Evolutionary conservation across 2,329 filamentous ascomycete genomes (phyloP).

Genomic region (Cadophora sp.): DNA sequence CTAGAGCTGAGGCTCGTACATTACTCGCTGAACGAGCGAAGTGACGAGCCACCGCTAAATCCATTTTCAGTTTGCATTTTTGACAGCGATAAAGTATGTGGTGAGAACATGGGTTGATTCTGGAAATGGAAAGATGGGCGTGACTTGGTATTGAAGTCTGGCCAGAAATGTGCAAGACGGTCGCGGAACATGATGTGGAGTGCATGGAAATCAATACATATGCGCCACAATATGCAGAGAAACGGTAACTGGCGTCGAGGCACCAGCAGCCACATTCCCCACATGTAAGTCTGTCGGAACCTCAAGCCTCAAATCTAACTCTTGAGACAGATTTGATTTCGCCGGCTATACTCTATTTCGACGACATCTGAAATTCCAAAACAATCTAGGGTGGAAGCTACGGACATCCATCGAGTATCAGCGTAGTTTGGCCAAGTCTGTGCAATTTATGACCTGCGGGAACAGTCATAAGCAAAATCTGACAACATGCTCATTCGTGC

Average conservation of each 20-base stretch:
- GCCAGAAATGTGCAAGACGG: background rate
- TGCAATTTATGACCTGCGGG: too few relatives aligned
- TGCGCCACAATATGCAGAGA: background rate
- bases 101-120: background rate
- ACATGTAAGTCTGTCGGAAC: background rate
- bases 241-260: background rate
- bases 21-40: background rate
- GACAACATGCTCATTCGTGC: constrained; percentile 8
- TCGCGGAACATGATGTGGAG: background rate
- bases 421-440: too few relatives aligned
- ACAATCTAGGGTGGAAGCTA: background rate
- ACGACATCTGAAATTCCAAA: background rate
- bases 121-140: constrained; percentile 1
- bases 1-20: background rate
- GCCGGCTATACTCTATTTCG: constrained; percentile 1
- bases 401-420: background rate
- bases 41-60: background rate
- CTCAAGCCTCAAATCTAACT: background rate
- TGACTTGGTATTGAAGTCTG: background rate
- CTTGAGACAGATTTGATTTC: background rate
- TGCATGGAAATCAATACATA: constrained; percentile 7
- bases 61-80: background rate
- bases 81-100: background rate
- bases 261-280: background rate
- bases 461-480: background rate